Base-by-base conservation (phyloP, 768 basidiomycete genomes). In the Nidularia pulvinata region DNA sequence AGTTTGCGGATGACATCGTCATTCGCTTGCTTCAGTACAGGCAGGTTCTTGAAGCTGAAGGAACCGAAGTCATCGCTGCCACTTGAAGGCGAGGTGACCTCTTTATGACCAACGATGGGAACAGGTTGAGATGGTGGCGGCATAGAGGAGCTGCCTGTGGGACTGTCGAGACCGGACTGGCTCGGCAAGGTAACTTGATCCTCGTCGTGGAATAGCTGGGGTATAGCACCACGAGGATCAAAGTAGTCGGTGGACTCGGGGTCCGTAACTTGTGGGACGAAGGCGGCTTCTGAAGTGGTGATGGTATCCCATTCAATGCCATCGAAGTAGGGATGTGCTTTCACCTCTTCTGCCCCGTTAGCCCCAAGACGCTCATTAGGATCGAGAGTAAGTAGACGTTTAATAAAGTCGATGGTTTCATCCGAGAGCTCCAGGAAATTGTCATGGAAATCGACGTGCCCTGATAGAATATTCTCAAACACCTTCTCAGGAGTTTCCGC, bases 171-270 rank as follows among this genome's bases (percentile, higher is more conserved):
- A 14, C 66, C 65, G 14, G 73, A 68, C 55, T 79, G 76, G 32
- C 75, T 77, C n/a, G 84, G 72, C 49, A 85, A 67, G 50, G 83
- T 71, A 58, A 83, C 64, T 43, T 78, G 76, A 48, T 94, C 93
- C 46, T 95, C 93, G 54, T 98, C 96, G 46, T 93, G 89, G 80
- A 98, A 97, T 35, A 92, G 73, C 64, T 94, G 91, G 33, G 88
- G 84, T 44, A 91, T 84, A 13, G 96, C 96, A 3, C 97, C 97
- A 44, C 97, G 87, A 56, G 95, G 84, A 72, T 99, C 97, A 63
- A 99, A 99, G 73, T 99, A 99, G 68, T 99, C 97, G n/a, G 97
- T 99, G 19, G 94, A 96, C 72, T 98, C 95, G 4, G 95, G 95
- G 69, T 98, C 95, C 11, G 89, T 84, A 34, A 97, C 85, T 64